Base-by-base conservation (phyloP, 805 yeast species). In the Kluyveromyces dobzhanskii region DNA sequence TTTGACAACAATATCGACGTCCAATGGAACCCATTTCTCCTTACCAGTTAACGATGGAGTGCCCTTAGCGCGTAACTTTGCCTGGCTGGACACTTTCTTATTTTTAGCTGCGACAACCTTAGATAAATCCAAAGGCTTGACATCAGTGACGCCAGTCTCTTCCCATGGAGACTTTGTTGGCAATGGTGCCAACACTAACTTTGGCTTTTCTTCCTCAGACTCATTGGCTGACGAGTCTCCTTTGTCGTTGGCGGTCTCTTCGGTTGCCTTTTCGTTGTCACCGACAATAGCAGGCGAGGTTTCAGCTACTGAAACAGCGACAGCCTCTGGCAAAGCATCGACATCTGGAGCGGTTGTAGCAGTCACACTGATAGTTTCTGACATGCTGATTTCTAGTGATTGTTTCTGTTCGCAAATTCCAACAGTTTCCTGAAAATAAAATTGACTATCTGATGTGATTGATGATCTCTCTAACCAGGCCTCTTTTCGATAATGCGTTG, bases 1-100 rank as follows among this genome's bases (percentile, higher is more conserved):
- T 53, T 53, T 41, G 39, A 72, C 64, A 19, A 70, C 70, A 35
- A 73, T 73, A 30, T 74, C 61, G 19, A 76, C 83, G 48, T 75
- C 70, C 56, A 73, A 75, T n/a, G 85, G 85, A 29, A 78, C 72
- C 85, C 85, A 79, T 56, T 80, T 82, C 50, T 75, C 81, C 51
- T 73, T 76, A 40, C 78, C 77, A 12, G 61, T 60, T 34, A 34
- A 24, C 6, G 37, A 34, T 12, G 37, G 37, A 3, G 43, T 40
- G 38, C 37, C 43, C 24, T 50, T 46, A 35, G 37, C 17, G 40
- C 41, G 45, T 23, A 29, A 13, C 40, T 40, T 32, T 32, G 32
- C 21, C 19, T 32, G 12, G 13, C 37, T 31, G 21, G 17, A 24
- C 19, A 31, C 33, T 37, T 37, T 24, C 40, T 34, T 38, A 29